phyloP scores from a whole-genome alignment of 2,329 filamentous ascomycete genomes.

The Monosporascus sp. region DNA sequence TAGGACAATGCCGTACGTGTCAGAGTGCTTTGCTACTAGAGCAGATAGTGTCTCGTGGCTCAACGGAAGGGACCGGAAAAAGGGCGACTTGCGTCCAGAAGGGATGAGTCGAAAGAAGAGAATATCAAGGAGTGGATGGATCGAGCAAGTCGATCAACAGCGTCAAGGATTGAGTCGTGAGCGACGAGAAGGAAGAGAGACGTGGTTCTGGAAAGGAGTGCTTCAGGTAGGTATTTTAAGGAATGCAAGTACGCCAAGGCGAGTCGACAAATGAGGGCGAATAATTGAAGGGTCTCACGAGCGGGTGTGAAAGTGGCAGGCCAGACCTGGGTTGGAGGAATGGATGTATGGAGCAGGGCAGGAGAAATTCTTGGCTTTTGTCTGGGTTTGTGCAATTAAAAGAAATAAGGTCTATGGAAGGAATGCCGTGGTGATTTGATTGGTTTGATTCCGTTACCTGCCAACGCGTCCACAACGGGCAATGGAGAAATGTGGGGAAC shows the following conservation, averaged over 20 bases:
- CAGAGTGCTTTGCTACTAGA: constrained; percentile 20
- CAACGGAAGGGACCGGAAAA: not conserved
- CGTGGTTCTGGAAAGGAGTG: constrained; percentile 10
- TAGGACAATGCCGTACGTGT: constrained; percentile 10
- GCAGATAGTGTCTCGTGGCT: constrained; percentile 7
- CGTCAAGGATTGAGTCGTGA: constrained; percentile 1
- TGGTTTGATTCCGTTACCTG: too few relatives aligned
- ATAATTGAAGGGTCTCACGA: constrained; percentile 17
- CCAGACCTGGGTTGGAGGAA: constrained; percentile 12
- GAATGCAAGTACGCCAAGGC: constrained; percentile 24
- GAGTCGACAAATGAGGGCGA: constrained; percentile 20
- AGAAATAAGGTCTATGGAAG: too few relatives aligned
- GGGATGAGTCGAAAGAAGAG: constrained; percentile 17
- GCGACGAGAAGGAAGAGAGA: constrained; percentile 8
- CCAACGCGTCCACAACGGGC: too few relatives aligned
- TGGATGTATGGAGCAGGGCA: too few relatives aligned
- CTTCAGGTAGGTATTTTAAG: constrained; percentile 10
- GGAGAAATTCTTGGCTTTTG: too few relatives aligned
- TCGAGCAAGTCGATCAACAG: constrained; percentile 17
- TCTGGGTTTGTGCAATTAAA: too few relatives aligned
- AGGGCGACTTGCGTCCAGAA: constrained; percentile 26
- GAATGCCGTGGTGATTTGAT: too few relatives aligned
- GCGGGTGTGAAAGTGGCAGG: constrained; percentile 16
- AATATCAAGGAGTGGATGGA: constrained; percentile 17
- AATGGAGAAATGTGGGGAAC: too few relatives aligned